Evolutionary conservation across 768 basidiomycete species (phyloP), one percentile per base, ranked within the genome.

Genomic region (Lyophyllum decastes): DNA sequence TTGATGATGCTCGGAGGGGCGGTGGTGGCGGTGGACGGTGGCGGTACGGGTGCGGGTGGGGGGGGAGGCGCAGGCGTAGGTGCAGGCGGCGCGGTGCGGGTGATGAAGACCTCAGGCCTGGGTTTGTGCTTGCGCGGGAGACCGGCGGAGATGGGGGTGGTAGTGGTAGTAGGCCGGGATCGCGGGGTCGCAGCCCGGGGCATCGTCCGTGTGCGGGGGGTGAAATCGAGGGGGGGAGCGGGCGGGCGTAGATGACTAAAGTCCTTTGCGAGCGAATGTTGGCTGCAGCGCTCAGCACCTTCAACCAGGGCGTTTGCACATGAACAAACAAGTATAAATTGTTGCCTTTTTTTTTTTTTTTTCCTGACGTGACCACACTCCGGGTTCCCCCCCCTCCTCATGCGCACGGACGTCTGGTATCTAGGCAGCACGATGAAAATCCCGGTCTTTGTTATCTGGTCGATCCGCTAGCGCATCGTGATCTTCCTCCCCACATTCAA

Each of bases 191-290:
- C 47, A 6, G 47, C 26, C 16, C 47, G 26, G 30, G 19, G 26
- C 30, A 54, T 49, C 25, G 52, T 27, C 52, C n/a, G 34, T 34
- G 11, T 35, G 45, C 45, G n/a, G n/a, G n/a, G n/a, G n/a, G n/a
- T n/a, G n/a, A n/a, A n/a, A n/a, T n/a, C n/a, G n/a, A n/a, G n/a
- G 57, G 46, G 40, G 45, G 57, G 52, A 38, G 27, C 57, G 57
- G 52, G 30, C 57, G 57, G 52, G 52, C 57, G 57, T 17, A 58
- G 57, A 17, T 27, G 50, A 19, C 50, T 4, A 35, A 35, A 25
- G n/a, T n/a, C n/a, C n/a, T 35, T 54, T 59, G 58, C 4, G 58
- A 59, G 49, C 58, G 58, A n/a, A n/a, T 35, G 54, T 48, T 52
- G 53, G 47, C 27, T 52, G 58, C 58, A 52, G 30, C 10, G 30